Percentiles rank a stretch among this genome's conserved stretches.
phyloP scores from a whole-genome alignment of 2,329 filamentous ascomycete genomes.

The Ophiognomonia clavigignenti-juglandacearum region DNA sequence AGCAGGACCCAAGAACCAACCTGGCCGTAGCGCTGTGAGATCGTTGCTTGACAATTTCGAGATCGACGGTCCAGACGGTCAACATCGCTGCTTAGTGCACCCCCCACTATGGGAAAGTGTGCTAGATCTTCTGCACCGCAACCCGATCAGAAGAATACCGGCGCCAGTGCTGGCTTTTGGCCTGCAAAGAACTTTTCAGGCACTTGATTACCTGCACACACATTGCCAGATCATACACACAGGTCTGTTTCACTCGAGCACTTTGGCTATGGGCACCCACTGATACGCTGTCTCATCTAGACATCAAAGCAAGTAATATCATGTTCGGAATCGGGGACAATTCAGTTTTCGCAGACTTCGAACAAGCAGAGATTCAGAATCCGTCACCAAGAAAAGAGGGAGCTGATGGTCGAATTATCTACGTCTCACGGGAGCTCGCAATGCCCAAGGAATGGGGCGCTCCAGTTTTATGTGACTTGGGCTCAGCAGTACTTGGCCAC shows the following conservation, averaged over 20 bases:
- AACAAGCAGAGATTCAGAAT: slow-evolving; percentile 26
- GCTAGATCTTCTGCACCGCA: slow-evolving; percentile 32
- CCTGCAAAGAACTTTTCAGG: slow-evolving; percentile 35
- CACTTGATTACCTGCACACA: slow-evolving; percentile 40
- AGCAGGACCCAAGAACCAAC: slow-evolving; percentile 22
- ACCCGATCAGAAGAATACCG: slow-evolving; percentile 32
- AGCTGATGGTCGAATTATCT: slow-evolving; percentile 34
- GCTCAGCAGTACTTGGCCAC: slow-evolving; percentile 34
- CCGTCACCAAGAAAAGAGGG: slow-evolving; percentile 36
- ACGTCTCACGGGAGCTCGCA: slow-evolving; percentile 34
- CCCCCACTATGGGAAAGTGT: slow-evolving; percentile 39
- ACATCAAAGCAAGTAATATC: slow-evolving; percentile 42
- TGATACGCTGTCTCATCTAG: not conserved
- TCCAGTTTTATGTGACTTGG: slow-evolving; percentile 45
- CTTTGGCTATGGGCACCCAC: not conserved
- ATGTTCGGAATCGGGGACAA: slow-evolving; percentile 24
- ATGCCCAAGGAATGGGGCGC: slow-evolving; percentile 22
- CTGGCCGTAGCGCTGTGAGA: slow-evolving; percentile 27
- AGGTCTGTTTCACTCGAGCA: slow-evolving; percentile 26
- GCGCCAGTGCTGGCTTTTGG: slow-evolving; percentile 28
- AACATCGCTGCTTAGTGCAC: slow-evolving; percentile 33
- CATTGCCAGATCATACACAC: slow-evolving; percentile 41
- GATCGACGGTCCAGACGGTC: slow-evolving; percentile 28
- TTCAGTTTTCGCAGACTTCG: not conserved
- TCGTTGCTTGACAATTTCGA: slow-evolving; percentile 33